phyloP scores from a whole-genome alignment of 805 yeast genomes.

The Candida adriatica region DNA sequence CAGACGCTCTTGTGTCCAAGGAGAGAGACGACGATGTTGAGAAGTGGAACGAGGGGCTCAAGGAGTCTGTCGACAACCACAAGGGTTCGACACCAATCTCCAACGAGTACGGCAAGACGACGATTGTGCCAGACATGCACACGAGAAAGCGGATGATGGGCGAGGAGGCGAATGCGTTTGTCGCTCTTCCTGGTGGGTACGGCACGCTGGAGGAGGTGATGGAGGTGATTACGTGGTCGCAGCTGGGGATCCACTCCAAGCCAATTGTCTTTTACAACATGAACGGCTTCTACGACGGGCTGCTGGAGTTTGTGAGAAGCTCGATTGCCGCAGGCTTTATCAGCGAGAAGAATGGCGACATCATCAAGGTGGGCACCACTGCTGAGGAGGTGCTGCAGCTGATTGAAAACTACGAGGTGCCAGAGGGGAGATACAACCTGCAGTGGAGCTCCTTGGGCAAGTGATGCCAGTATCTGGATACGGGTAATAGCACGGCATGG shows the following conservation, averaged over 20 bases:
- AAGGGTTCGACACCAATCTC: slow-evolving; percentile 57
- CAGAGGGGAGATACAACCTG: slow-evolving; percentile 69
- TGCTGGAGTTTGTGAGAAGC: slow-evolving; percentile 52
- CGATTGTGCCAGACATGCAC: slow-evolving; percentile 84
- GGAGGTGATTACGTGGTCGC: slow-evolving; percentile 90
- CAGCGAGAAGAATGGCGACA: slow-evolving; percentile 55
- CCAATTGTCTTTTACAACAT: slow-evolving; percentile 76
- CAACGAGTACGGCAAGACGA: slow-evolving; percentile 61
- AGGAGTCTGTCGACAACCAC: slow-evolving; percentile 52
- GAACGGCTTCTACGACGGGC: slow-evolving; percentile 72
- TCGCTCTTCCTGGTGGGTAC: slow-evolving; percentile 89
- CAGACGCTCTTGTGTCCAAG: slow-evolving; percentile 70
- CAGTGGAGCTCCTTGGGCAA: slow-evolving; percentile 48
- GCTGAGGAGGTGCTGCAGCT: slow-evolving; percentile 61
- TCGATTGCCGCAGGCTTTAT: slow-evolving; percentile 65
- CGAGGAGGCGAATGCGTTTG: slow-evolving; percentile 75
- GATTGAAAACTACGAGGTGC: slow-evolving; percentile 53
- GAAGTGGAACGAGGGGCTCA: slow-evolving; percentile 40
- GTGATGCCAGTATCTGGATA: no score
- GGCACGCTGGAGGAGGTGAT: slow-evolving; percentile 86
- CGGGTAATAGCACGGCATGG: no score
- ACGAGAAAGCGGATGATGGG: slow-evolving; percentile 85
- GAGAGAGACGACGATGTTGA: slow-evolving; percentile 48
- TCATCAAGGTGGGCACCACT: slow-evolving; percentile 61
- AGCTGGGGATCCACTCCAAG: slow-evolving; percentile 76